phyloP scores from a whole-genome alignment of 768 basidiomycete species.

The Leucocoprinus leucothites region DNA sequence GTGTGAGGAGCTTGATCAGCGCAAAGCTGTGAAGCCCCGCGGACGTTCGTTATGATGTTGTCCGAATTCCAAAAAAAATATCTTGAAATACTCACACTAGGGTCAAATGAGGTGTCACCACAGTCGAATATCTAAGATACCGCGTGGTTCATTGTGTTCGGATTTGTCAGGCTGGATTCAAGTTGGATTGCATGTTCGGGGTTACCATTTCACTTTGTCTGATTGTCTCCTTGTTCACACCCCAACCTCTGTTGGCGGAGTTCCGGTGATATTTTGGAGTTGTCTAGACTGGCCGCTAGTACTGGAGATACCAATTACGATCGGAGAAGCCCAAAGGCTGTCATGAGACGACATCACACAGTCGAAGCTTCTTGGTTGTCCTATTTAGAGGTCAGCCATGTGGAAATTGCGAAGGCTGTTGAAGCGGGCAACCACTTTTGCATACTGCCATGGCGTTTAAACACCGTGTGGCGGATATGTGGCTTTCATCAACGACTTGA shows the following conservation, averaged over 20 bases:
- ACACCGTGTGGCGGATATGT: background rate
- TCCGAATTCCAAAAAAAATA: no score
- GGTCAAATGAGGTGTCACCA: background rate
- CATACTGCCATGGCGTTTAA: background rate
- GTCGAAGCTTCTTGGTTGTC: background rate
- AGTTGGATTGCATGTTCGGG: slow-evolving; percentile 1
- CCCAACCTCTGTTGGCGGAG: background rate
- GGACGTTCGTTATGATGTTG: background rate
- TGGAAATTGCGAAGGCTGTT: background rate
- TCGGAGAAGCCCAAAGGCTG: slow-evolving; percentile 1
- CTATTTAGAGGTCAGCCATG: background rate
- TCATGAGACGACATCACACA: slow-evolving; percentile 4
- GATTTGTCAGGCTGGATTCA: background rate
- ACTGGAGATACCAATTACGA: background rate
- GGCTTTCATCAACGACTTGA: no score
- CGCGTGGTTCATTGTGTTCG: background rate
- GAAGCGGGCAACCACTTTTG: background rate
- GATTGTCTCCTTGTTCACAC: slow-evolving; percentile 4
- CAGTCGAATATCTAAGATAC: slow-evolving; percentile 1
- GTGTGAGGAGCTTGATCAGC: slow-evolving; percentile 48
- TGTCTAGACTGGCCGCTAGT: background rate
- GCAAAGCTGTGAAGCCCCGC: slow-evolving; percentile 32
- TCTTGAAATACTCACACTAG: background rate
- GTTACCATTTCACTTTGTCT: background rate
- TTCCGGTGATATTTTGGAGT: slow-evolving; percentile 10